phyloP scores from a whole-genome alignment of 345 rosid species.

The Corchorus capsularis region DNA sequence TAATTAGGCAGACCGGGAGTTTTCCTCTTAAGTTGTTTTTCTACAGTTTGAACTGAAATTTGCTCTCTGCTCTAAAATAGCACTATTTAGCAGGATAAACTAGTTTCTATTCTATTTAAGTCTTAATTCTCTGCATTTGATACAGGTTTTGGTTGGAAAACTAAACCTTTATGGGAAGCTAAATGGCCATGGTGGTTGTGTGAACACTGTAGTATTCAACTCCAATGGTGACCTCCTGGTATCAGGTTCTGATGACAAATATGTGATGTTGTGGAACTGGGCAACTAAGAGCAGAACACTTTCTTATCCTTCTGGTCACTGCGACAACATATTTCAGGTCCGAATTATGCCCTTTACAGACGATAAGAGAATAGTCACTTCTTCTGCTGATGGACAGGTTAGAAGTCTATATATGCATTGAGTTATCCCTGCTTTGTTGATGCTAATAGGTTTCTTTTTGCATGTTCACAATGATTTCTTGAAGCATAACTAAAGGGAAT shows the following conservation, averaged over 20 bases:
- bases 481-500: background rate
- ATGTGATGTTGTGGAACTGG: slow-evolving; percentile 58
- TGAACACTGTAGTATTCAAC: slow-evolving; percentile 54
- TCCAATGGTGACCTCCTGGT: slow-evolving; percentile 57
- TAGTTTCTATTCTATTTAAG: background rate
- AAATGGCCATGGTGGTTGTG: slow-evolving; percentile 61
- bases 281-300: slow-evolving; percentile 26
- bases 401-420: background rate
- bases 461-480: background rate
- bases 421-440: background rate
- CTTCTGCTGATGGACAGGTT: slow-evolving; percentile 71
- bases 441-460: background rate
- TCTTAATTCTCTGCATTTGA: slow-evolving; percentile 9
- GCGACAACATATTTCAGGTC: slow-evolving; percentile 59
- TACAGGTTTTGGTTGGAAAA: slow-evolving; percentile 45
- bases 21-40: background rate
- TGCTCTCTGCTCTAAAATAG: background rate
- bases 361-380: slow-evolving; percentile 52
- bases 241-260: slow-evolving; percentile 66
- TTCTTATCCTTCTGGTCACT: slow-evolving; percentile 59
- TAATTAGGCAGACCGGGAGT: background rate
- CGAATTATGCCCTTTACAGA: slow-evolving; percentile 56
- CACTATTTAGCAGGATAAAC: background rate
- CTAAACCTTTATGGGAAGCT: slow-evolving; percentile 51
- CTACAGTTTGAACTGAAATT: background rate